Conservation (phyloP, 2,329 filamentous ascomycete species). For the Sarocladium brachiariae region DNA sequence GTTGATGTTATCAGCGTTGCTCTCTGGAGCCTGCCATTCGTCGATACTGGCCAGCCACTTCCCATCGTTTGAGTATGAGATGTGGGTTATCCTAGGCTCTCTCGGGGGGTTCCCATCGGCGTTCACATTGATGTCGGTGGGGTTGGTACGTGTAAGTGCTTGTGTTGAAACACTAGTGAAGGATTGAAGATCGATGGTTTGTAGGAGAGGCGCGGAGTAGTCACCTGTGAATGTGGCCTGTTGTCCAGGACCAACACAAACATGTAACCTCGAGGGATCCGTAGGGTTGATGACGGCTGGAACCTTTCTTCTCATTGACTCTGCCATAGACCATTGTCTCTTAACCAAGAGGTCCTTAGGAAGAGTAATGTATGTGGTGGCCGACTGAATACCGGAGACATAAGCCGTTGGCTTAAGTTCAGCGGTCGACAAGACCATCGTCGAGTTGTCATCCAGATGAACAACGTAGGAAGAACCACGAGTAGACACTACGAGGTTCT, state of each 20-base stretch:
- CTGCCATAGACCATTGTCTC: conserved; percentile 40
- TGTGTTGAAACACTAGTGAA: conserved; percentile 78
- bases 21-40: conserved; percentile 71
- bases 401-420: conserved; percentile 81
- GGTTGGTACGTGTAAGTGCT: conserved; percentile 80
- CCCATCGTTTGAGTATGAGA: conserved; percentile 74
- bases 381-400: conserved; percentile 72
- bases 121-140: conserved; percentile 71
- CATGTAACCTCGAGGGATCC: conserved; percentile 55
- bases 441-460: conserved; percentile 84
- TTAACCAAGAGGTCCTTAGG: conserved; percentile 47
- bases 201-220: conserved; percentile 55
- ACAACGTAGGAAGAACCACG: conserved; percentile 75
- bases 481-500: conserved; percentile 76
- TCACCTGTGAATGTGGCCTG: conserved; percentile 47
- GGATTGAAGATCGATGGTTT: conserved; percentile 79
- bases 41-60: conserved; percentile 89
- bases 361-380: conserved; percentile 41
- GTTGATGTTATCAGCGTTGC: conserved; percentile 52
- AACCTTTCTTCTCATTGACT: conserved; percentile 41
- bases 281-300: conserved; percentile 58
- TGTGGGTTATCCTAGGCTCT: conserved; percentile 69
- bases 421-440: conserved; percentile 82
- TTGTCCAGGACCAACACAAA: conserved; percentile 59
- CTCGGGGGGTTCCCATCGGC: conserved; percentile 64